A percentile compares a stretch with the other conserved stretches of the same genome.
phyloP scores from a whole-genome alignment of 2,329 filamentous ascomycete species.

The Phialocephala subalpina region DNA sequence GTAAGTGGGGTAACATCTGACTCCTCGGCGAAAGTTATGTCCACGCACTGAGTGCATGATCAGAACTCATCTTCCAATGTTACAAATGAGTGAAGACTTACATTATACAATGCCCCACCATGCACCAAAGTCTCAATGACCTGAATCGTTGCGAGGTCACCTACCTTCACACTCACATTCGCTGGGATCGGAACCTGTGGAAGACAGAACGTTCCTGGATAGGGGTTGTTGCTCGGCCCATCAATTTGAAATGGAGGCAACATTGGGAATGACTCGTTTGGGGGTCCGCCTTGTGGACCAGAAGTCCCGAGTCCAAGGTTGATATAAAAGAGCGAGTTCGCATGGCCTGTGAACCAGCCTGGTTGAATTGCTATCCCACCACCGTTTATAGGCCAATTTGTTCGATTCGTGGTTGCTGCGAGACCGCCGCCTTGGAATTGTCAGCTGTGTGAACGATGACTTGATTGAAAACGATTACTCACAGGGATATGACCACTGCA shows the following conservation, averaged over 20 bases:
- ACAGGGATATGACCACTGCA: slow-evolving; percentile 37
- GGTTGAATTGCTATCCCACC: slow-evolving; percentile 87
- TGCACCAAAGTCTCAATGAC: slow-evolving; percentile 82
- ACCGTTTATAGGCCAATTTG: slow-evolving; percentile 86
- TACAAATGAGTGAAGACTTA: too few relatives aligned
- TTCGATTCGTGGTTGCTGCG: slow-evolving; percentile 47
- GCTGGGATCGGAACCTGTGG: slow-evolving; percentile 84
- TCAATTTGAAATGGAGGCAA: slow-evolving; percentile 79
- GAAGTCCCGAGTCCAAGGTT: slow-evolving; percentile 84
- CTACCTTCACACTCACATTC: slow-evolving; percentile 72
- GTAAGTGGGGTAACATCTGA: slow-evolving; percentile 78
- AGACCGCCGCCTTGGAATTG: slow-evolving; percentile 10
- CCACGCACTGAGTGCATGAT: slow-evolving; percentile 76
- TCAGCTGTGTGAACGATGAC: neutral
- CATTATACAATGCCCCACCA: slow-evolving; percentile 72
- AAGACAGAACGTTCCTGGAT: slow-evolving; percentile 84
- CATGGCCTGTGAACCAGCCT: slow-evolving; percentile 91
- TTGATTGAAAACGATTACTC: slow-evolving; percentile 4
- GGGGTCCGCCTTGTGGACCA: slow-evolving; percentile 66
- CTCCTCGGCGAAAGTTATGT: slow-evolving; percentile 86
- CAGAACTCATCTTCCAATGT: neutral
- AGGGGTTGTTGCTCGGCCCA: slow-evolving; percentile 80
- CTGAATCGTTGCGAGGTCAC: slow-evolving; percentile 87
- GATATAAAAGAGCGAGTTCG: slow-evolving; percentile 80
- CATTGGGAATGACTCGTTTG: slow-evolving; percentile 86